Conservation (phyloP, 345 rosid genomes). For the Eucalyptus decipiens region DNA sequence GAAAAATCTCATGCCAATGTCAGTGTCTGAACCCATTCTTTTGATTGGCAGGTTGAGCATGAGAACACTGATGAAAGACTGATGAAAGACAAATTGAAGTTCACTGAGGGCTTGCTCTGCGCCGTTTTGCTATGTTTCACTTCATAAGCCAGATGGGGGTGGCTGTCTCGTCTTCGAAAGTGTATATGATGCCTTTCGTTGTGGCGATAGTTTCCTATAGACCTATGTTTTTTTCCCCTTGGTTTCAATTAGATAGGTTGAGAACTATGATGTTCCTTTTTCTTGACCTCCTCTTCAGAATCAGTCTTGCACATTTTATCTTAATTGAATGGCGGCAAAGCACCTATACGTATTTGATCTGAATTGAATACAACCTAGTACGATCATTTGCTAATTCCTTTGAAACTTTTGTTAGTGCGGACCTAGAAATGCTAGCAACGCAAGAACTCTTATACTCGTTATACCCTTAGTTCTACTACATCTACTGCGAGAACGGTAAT, state of each 20-base stretch:
- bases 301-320: too few relatives aligned
- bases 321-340: too few relatives aligned
- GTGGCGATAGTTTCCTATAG: not conserved
- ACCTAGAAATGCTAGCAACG: too few relatives aligned
- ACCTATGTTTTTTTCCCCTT: not conserved
- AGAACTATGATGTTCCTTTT: not conserved
- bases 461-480: too few relatives aligned
- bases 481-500: too few relatives aligned
- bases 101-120: not conserved
- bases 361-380: too few relatives aligned
- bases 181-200: not conserved
- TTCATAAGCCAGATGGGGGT: not conserved
- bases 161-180: not conserved
- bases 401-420: too few relatives aligned
- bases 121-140: not conserved
- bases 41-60: constrained; percentile 38
- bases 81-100: constrained; percentile 14
- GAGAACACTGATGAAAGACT: constrained; percentile 21
- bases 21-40: not conserved
- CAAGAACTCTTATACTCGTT: too few relatives aligned
- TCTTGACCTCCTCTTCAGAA: too few relatives aligned
- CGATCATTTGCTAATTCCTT: too few relatives aligned
- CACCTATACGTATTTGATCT: too few relatives aligned
- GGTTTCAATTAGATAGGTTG: not conserved
- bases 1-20: not conserved